Base-by-base conservation (phyloP, 73 alveolate species). In the Blepharisma japonicum region DNA sequence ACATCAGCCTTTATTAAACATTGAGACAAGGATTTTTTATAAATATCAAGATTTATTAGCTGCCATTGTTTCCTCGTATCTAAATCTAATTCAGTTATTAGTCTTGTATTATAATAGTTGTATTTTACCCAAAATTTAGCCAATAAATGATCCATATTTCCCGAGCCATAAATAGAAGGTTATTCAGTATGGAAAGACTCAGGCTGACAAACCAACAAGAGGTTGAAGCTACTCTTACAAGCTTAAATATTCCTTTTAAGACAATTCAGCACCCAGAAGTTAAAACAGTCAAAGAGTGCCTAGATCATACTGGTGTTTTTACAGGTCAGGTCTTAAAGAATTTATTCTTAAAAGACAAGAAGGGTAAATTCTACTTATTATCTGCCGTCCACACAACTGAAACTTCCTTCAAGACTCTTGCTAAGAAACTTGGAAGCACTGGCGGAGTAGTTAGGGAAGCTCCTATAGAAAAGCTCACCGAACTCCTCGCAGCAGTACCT, bases 371-470 rank as follows among this genome's bases (percentile, higher is more conserved):
- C 14, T 96, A 91, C 78, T 89, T 96, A 55, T 86, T 96, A 67
- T 74, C 91, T 6, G 99, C 99, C 48, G 91, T 85, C 32, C 92
- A 91, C 71, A 90, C 90, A 48, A 94, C 99, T 56, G 83, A 91
- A 71, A 89, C 91, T 7, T 97, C 94, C 32, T 79, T 86, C 84
- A 93, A 95, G 71, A 74, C 71, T 6, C 80, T 96, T 38, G 92
- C 98, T 78, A 96, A 94, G 83, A 83, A 88, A 74, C 85, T 94
- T 78, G 92, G 94, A 77, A 86, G 92, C 53, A 94, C 96, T 71
- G 88, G 94, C 68, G 95, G 97, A 55, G 96, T 91, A 68, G 81
- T 95, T 70, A 93, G 99, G 77, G 92, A 82, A 83, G 98, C 95
- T 20, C 98, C 89, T 56, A 92, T 87, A 83, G 98, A 88, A 6